Base-by-base conservation (phyloP, 768 basidiomycete genomes). In the Tephrocybe sp. region DNA sequence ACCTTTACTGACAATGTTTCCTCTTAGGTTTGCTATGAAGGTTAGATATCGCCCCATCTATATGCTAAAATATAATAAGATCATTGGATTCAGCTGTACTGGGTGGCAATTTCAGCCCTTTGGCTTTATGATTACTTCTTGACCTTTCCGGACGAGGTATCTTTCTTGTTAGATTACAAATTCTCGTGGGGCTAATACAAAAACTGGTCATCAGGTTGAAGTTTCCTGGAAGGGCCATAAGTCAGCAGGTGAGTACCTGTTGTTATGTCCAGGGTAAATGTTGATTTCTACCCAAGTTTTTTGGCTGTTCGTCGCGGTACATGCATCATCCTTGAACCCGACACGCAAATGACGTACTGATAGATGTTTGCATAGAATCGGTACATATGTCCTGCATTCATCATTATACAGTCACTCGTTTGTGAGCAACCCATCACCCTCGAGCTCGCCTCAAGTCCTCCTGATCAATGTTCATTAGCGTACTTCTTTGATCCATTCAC, bases 61-160 rank as follows among this genome's bases (percentile, higher is more conserved):
- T n/a, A 16, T 15, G 11, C 8, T 13, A 11, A n/a, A 24, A 7
- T n/a, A n/a, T n/a, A 7, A 21, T 8, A 30, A 7, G 13, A 32
- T 8, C 24, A 15, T 3, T 4, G n/a, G 4, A 13, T 37, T 1
- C 21, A 50, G 55, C 22, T 56, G 2, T 58, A 58, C 32, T 58
- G 49, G 49, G 47, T 54, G 2, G 45, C 58, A 9, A 38, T 48
- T 13, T 56, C 55, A 2, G 39, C 55, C 2, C 15, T 59, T 11
- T 59, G 58, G 58, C 2, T 50, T 9, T 56, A 55, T 34, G 58
- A 59, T 11, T 59, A 59, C 37, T 39, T 54, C 21, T 28, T 56
- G 1, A 59, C 58, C 1, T 18, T 59, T 16, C 34, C 26, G 2
- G 55, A 54, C n/a, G 58, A 59, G 47, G 52, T 59, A 15, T 18